Percentiles rank a stretch among this genome's conserved stretches.
Evolutionary conservation across 169 alveolate species (phyloP).

Genomic region (Ichthyophthirius multifiliis): DNA sequence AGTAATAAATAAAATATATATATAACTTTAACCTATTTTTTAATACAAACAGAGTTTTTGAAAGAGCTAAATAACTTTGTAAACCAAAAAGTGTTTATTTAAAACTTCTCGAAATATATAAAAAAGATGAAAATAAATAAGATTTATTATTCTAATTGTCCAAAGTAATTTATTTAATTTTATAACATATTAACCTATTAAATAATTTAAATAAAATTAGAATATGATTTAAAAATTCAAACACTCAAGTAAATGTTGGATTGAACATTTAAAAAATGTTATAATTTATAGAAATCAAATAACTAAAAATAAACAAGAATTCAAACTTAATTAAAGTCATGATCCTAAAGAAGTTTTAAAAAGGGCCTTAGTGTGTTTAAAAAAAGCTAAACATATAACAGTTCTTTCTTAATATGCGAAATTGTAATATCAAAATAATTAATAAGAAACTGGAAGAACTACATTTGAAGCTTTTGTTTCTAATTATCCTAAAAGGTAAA

Average conservation of each 20-base stretch:
- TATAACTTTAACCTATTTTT: too few relatives aligned
- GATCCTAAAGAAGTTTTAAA: slow-evolving; percentile 64
- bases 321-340: slow-evolving; percentile 26
- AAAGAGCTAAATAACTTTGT: slow-evolving; percentile 72
- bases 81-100: slow-evolving; percentile 65
- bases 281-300: slow-evolving; percentile 26
- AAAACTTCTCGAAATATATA: slow-evolving; percentile 64
- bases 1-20: not conserved
- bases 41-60: slow-evolving; percentile 39
- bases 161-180: slow-evolving; percentile 33
- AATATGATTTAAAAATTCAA: slow-evolving; percentile 57
- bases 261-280: slow-evolving; percentile 65
- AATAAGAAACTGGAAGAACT: slow-evolving; percentile 78
- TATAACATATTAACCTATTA: not conserved
- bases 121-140: slow-evolving; percentile 49
- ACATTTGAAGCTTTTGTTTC: slow-evolving; percentile 74
- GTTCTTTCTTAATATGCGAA: slow-evolving; percentile 63
- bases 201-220: not conserved
- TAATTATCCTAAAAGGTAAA: slow-evolving; percentile 66
- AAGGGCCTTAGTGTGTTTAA: slow-evolving; percentile 61
- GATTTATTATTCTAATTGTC: slow-evolving; percentile 57
- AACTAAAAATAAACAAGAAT: slow-evolving; percentile 18
- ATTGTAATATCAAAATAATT: slow-evolving; percentile 54
- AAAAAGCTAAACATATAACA: slow-evolving; percentile 61
- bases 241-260: slow-evolving; percentile 69